Percentiles rank a stretch among this genome's conserved stretches.
These are phyloP conservation scores for Aaosphaeria pasadenensis DNA, from an alignment of 2,329 filamentous ascomycete genomes.

Conservation along the genomic window DNA sequence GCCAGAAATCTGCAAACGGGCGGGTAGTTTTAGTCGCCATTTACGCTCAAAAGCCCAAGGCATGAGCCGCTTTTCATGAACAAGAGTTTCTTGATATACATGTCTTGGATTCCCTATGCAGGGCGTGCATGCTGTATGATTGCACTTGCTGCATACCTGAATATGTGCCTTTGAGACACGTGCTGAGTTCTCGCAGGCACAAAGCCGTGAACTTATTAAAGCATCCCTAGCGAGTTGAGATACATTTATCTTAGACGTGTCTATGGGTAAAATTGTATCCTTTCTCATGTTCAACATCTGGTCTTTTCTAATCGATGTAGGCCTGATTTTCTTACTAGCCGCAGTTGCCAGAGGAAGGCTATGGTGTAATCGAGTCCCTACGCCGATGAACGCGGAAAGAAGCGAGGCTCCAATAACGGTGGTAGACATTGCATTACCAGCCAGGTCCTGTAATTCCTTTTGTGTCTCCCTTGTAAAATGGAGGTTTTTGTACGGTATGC, in stretches of 20 bases:
- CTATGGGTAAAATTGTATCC: not conserved
- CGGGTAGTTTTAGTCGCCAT: slow-evolving; percentile 32
- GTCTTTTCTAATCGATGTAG: too few species aligned
- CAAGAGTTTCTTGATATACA: slow-evolving; percentile 29
- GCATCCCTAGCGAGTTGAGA: slow-evolving; percentile 19
- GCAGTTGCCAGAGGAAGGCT: too few species aligned
- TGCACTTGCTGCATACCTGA: slow-evolving; percentile 50
- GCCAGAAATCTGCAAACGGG: slow-evolving; percentile 6
- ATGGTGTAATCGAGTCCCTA: slow-evolving; percentile 1
- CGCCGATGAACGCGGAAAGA: slow-evolving; percentile 54
- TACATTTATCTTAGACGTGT: slow-evolving; percentile 8
- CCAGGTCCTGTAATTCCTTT: slow-evolving; percentile 63
- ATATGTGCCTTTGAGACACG: slow-evolving; percentile 39
- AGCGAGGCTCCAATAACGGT: slow-evolving; percentile 67
- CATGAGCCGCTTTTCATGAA: slow-evolving; percentile 23
- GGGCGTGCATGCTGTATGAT: slow-evolving; percentile 52
- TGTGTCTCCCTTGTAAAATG: slow-evolving; percentile 61
- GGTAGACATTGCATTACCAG: slow-evolving; percentile 77
- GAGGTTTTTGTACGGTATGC: slow-evolving; percentile 62
- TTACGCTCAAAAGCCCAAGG: slow-evolving; percentile 45
- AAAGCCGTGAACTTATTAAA: slow-evolving; percentile 45
- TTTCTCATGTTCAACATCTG: not conserved
- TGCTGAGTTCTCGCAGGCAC: slow-evolving; percentile 55
- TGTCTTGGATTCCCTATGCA: slow-evolving; percentile 57
- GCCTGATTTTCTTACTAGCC: too few species aligned